Evolutionary conservation across 805 yeast genomes (phyloP).

Genomic region (Barnettozyma wickerhamii): DNA sequence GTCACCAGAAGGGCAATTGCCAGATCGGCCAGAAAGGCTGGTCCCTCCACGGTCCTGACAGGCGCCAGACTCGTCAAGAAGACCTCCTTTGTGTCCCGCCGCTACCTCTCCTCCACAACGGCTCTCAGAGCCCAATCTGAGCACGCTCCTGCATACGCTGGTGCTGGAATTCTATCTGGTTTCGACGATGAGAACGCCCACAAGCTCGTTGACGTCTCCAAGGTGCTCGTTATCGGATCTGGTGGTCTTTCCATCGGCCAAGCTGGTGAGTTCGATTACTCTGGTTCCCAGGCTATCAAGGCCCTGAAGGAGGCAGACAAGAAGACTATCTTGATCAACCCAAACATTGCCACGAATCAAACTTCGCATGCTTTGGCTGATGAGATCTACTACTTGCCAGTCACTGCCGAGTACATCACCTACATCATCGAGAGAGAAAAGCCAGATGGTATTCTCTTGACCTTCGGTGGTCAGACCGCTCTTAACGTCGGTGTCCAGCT

Average conservation of each 20-base stretch:
- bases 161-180: constrained; percentile 54
- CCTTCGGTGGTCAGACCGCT: constrained; percentile 99
- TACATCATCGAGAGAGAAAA: constrained; percentile 93
- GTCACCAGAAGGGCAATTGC: constrained; percentile 22
- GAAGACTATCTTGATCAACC: constrained; percentile 81
- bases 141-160: constrained; percentile 44
- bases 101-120: constrained; percentile 18
- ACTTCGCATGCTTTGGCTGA: constrained; percentile 94
- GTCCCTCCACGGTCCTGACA: constrained; percentile 11
- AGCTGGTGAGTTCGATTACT: constrained; percentile 97
- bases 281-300: constrained; percentile 96
- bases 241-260: constrained; percentile 98
- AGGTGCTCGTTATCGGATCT: constrained; percentile 91
- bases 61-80: constrained; percentile 9
- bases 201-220: constrained; percentile 73
- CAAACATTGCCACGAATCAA: constrained; percentile 95
- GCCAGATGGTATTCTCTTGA: constrained; percentile 93
- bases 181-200: constrained; percentile 59
- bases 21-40: constrained; percentile 3
- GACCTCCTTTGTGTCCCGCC: constrained; percentile 4
- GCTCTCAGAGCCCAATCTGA: constrained; percentile 16
- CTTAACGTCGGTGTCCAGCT: constrained; percentile 93
- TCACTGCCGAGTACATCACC: constrained; percentile 93
- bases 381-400: constrained; percentile 92
- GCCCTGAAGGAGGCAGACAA: constrained; percentile 90